phyloP scores from a whole-genome alignment of 768 basidiomycete species.

The Calocera viscosa region DNA sequence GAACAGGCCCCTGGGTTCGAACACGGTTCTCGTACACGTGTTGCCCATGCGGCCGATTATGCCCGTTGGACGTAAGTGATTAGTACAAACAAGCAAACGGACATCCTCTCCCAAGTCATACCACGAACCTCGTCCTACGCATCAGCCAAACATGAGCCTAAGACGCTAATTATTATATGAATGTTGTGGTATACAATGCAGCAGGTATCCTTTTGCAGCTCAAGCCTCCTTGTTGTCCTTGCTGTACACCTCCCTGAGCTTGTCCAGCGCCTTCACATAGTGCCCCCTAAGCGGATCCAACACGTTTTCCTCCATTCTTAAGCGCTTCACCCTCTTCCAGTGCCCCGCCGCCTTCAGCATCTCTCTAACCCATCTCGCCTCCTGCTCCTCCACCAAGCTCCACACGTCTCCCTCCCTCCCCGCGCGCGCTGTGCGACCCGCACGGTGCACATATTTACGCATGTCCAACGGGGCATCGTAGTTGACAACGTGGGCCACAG shows the following conservation, averaged over 20 bases:
- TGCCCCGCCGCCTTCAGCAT: conserved; percentile 67
- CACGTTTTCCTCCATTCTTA: conserved; percentile 52
- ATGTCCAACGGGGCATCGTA: conserved; percentile 97
- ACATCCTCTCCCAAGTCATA: no score
- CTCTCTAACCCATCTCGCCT: conserved; percentile 46
- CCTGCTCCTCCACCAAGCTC: conserved; percentile 91
- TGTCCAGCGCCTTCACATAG: conserved; percentile 47
- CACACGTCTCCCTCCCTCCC: conserved; percentile 81
- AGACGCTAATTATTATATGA: neutral
- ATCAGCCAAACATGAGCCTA: no score
- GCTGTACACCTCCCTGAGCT: conserved; percentile 3
- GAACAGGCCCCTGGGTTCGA: no score
- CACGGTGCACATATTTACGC: conserved; percentile 95
- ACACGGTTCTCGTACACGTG: no score
- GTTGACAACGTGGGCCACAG: conserved; percentile 84
- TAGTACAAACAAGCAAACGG: no score
- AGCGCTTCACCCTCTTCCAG: conserved; percentile 50
- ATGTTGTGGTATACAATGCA: neutral
- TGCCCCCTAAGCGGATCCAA: conserved; percentile 40
- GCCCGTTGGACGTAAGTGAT: no score
- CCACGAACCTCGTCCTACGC: no score
- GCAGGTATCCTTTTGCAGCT: neutral
- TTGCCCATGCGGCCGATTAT: no score
- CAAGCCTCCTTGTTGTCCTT: neutral
- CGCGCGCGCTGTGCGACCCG: conserved; percentile 89